A percentile compares a stretch with the other conserved stretches of the same genome.
phyloP scores from a whole-genome alignment of 2,329 filamentous ascomycete genomes.

The Mycosphaerella arachidis region DNA sequence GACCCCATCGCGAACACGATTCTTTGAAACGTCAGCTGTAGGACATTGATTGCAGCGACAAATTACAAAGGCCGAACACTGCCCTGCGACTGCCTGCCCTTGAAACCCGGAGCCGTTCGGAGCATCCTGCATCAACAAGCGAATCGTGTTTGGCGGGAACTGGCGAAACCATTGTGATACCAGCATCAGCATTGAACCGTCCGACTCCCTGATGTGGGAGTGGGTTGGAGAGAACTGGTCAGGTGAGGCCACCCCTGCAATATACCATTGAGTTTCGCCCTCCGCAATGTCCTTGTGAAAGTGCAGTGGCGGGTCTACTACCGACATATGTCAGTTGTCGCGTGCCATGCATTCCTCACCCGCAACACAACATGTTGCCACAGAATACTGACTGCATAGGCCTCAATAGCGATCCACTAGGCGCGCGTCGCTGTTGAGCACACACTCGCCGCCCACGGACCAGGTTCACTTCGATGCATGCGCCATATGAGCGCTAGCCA shows the following conservation, averaged over 20 bases:
- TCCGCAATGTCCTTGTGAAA: background rate
- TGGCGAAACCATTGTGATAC: background rate
- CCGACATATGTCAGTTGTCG: background rate
- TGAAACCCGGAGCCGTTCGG: background rate
- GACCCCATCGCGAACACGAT: background rate
- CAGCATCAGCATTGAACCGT: background rate
- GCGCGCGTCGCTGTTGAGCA: background rate
- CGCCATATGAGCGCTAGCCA: background rate
- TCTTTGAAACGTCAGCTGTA: slow-evolving; percentile 1
- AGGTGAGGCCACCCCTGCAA: background rate
- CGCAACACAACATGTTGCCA: slow-evolving; percentile 11
- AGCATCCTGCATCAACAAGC: background rate
- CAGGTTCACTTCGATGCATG: background rate
- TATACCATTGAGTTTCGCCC: background rate
- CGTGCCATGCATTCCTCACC: slow-evolving; percentile 17
- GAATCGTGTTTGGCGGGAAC: background rate
- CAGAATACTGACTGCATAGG: slow-evolving; percentile 5
- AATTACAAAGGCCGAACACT: background rate
- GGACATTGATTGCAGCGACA: slow-evolving; percentile 4
- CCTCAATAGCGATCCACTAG: background rate
- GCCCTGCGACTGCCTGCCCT: background rate
- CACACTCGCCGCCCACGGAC: background rate
- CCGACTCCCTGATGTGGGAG: background rate
- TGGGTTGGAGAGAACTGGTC: background rate
- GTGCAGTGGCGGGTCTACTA: background rate